Percentiles rank a stretch among this genome's conserved stretches.
Conservation (phyloP, 2,329 filamentous ascomycete species). For the Ascomycota sp. region DNA sequence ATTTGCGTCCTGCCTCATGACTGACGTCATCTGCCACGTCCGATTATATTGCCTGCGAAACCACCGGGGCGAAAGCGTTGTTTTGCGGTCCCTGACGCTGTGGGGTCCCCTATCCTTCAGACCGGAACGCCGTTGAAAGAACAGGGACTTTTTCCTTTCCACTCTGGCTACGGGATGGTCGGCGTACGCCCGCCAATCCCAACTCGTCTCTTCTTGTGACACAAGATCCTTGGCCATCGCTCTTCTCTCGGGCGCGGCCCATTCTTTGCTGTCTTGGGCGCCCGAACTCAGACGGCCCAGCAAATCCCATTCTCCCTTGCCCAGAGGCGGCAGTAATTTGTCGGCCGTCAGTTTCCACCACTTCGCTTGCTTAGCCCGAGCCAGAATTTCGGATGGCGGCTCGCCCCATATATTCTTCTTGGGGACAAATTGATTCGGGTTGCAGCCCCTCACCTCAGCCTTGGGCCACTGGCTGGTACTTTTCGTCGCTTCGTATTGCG, state of each 20-base stretch:
- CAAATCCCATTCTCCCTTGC: conserved; percentile 31
- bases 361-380: conserved; percentile 20
- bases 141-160: conserved; percentile 16
- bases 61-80: conserved; percentile 16
- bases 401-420: conserved; percentile 28
- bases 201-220: conserved; percentile 3
- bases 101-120: conserved; percentile 17
- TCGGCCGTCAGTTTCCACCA: conserved; percentile 26
- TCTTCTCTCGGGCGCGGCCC: conserved; percentile 16
- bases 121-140: conserved; percentile 13
- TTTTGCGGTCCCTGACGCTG: conserved; percentile 11
- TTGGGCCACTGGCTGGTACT: conserved; percentile 8
- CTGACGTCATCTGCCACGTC: conserved; percentile 24
- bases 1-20: conserved; percentile 15
- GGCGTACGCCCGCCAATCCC: conserved; percentile 24
- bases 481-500: conserved; percentile 9
- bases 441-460: conserved; percentile 8
- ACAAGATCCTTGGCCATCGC: conserved; percentile 4
- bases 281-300: conserved; percentile 26
- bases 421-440: conserved; percentile 18
- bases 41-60: conserved; percentile 26
- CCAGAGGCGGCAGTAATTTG: conserved; percentile 33
- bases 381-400: conserved; percentile 16
- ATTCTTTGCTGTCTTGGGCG: conserved; percentile 13
- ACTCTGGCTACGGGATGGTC: conserved; percentile 16